phyloP scores from a whole-genome alignment of 1,284 basidiomycete genomes.

The Irpex sp. region DNA sequence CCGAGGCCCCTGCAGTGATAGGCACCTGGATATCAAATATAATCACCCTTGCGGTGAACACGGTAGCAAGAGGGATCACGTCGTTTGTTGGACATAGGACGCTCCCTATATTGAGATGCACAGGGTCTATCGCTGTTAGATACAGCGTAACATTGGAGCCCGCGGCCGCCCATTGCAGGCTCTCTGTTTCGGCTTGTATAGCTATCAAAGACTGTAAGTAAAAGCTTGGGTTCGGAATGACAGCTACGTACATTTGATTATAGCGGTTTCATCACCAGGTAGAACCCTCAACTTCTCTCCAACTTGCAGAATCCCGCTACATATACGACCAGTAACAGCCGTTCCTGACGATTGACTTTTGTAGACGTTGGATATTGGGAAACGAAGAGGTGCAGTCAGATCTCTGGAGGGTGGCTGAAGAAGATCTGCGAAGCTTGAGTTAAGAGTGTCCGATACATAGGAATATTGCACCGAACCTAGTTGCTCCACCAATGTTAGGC shows the following conservation, averaged over 20 bases:
- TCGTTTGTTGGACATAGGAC: conserved; percentile 80
- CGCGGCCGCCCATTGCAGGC: conserved; percentile 84
- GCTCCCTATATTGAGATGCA: conserved; percentile 84
- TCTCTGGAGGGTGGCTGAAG: conserved; percentile 82
- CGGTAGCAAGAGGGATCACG: conserved; percentile 70
- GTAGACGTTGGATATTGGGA: conserved; percentile 96
- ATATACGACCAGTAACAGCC: conserved; percentile 84
- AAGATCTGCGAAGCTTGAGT: conserved; percentile 48
- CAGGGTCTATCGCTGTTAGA: conserved; percentile 81
- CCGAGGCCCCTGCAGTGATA: conserved; percentile 83
- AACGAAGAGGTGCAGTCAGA: conserved; percentile 73
- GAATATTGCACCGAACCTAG: conserved; percentile 52
- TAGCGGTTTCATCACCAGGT: conserved; percentile 88
- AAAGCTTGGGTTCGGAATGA: neutral
- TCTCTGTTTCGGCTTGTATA: conserved; percentile 83
- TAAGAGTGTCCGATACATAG: conserved; percentile 1
- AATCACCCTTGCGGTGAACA: conserved; percentile 86
- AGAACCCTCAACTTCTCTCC: conserved; percentile 86
- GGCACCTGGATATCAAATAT: conserved; percentile 93
- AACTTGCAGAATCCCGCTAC: conserved; percentile 86
- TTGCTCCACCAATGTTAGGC: conserved; percentile 81
- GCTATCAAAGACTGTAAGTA: conserved; percentile 40
- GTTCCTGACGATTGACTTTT: conserved; percentile 82
- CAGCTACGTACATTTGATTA: conserved; percentile 67
- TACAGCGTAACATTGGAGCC: conserved; percentile 88